Evolutionary conservation across 2,329 filamentous ascomycete genomes (phyloP).

Genomic region (Podosphaera fusca): DNA sequence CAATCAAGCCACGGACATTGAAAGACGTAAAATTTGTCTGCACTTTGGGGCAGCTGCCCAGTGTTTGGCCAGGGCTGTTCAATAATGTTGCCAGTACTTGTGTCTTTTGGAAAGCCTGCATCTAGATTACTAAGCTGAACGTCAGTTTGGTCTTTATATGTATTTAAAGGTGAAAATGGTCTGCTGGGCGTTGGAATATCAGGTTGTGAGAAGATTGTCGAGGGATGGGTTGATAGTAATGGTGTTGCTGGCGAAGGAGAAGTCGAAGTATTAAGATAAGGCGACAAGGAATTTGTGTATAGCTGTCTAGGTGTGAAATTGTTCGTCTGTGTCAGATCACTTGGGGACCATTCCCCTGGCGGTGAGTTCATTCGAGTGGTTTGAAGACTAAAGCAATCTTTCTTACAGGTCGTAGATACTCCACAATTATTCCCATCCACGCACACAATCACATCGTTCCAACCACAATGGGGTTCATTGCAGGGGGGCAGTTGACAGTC

Average conservation of each 20-base stretch:
- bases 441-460: background rate
- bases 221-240: background rate
- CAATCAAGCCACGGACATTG: constrained; percentile 13
- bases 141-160: background rate
- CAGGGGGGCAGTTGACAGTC: constrained; percentile 1
- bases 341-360: background rate
- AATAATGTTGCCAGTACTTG: background rate
- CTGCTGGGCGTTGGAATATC: background rate
- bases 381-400: background rate
- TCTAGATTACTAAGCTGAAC: background rate
- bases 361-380: background rate
- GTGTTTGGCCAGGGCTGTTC: background rate
- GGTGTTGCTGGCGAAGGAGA: background rate
- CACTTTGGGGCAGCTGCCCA: background rate
- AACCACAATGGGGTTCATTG: background rate
- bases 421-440: background rate
- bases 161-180: background rate
- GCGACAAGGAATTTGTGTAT: background rate
- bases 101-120: background rate
- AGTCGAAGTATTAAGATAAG: background rate
- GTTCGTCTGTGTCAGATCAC: background rate
- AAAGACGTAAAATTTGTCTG: constrained; percentile 2
- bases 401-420: background rate
- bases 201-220: background rate
- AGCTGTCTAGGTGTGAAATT: background rate